Base-by-base conservation (phyloP, 2,329 filamentous ascomycete genomes). In the Beauveria varroae region DNA sequence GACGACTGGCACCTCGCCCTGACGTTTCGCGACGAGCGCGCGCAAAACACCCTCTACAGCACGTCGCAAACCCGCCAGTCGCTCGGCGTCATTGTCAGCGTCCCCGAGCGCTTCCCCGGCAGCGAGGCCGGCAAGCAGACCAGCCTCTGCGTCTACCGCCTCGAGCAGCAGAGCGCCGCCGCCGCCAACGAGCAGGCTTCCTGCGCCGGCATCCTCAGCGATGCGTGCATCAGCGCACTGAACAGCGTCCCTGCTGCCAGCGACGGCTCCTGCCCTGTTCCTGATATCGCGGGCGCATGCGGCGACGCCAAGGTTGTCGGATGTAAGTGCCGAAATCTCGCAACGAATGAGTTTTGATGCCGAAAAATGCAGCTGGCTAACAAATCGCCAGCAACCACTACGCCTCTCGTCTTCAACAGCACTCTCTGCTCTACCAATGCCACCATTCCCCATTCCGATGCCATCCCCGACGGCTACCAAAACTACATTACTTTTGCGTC, bases 21-120 rank as follows among this genome's bases (percentile, higher is more conserved):
- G 43, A n/a, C 53, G 7, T 57, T 62, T 12, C 60, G 60, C 28
- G 53, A 62, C 54, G 54, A 57, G 28, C 58, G 58, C 51, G 28
- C 9, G 40, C 26, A 26, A 8, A 51, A 57, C 20, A 24, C 46
- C 54, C 3, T 52, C 18, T 57, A 57, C 40, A 52, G 40, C 46
- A 12, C 7, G 6, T 10, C 20, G n/a, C 30, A 1, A 2, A 62
- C n/a, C 22, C 60, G 54, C 10, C 54, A 57, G 60, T 22, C 60
- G 22, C 53, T 62, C 47, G 16, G 37, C 37, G 47, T 62, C 47
- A 18, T 62, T 3, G 40, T 62, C 60, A 62, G 60, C 60, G 60
- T 57, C 18, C 60, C 60, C 24, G 60, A 51, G 34, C 24, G 24
- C 41, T 14, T 62, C 12, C 53, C 54, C 46, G 16, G 20, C 40